These are phyloP conservation scores for Alternaria alternata DNA, from an alignment of 2,329 filamentous ascomycete species.

Conservation along the genomic window DNA sequence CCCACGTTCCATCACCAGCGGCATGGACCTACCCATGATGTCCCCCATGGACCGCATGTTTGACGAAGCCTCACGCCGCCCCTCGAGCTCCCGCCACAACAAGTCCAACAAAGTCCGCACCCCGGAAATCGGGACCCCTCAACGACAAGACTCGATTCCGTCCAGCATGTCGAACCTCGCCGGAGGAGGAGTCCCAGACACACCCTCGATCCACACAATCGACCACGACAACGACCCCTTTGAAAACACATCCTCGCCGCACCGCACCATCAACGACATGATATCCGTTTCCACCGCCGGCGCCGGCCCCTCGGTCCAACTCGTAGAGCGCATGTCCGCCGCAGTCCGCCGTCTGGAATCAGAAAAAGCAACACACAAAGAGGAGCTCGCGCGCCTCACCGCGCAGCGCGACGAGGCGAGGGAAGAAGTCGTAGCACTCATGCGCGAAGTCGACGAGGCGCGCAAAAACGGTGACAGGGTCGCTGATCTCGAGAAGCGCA, in stretches of 20 bases:
- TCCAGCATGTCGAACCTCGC: constrained; percentile 42
- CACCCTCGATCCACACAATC: constrained; percentile 58
- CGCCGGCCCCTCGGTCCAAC: constrained; percentile 89
- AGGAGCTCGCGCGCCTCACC: constrained; percentile 81
- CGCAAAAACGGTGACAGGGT: constrained; percentile 68
- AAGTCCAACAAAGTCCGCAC: constrained; percentile 44
- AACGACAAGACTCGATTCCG: constrained; percentile 47
- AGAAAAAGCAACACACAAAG: constrained; percentile 84
- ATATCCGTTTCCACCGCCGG: constrained; percentile 88
- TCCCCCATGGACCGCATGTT: constrained; percentile 50
- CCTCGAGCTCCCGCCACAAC: constrained; percentile 44
- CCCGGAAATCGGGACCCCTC: constrained; percentile 46
- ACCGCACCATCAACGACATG: constrained; percentile 74
- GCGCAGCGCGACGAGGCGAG: constrained; percentile 91
- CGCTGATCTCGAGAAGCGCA: constrained; percentile 70
- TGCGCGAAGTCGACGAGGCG: constrained; percentile 83
- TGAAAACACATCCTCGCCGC: constrained; percentile 67
- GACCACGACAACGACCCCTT: constrained; percentile 58
- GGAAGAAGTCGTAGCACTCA: constrained; percentile 87
- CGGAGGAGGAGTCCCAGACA: constrained; percentile 44
- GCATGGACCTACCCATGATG: constrained; percentile 41
- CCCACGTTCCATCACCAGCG: constrained; percentile 40
- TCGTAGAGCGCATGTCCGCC: constrained; percentile 95
- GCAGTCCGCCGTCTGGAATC: constrained; percentile 89
- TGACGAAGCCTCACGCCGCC: constrained; percentile 46